Evolutionary conservation across 2,329 filamentous ascomycete genomes (phyloP).

Genomic region (Penicillium sp.): DNA sequence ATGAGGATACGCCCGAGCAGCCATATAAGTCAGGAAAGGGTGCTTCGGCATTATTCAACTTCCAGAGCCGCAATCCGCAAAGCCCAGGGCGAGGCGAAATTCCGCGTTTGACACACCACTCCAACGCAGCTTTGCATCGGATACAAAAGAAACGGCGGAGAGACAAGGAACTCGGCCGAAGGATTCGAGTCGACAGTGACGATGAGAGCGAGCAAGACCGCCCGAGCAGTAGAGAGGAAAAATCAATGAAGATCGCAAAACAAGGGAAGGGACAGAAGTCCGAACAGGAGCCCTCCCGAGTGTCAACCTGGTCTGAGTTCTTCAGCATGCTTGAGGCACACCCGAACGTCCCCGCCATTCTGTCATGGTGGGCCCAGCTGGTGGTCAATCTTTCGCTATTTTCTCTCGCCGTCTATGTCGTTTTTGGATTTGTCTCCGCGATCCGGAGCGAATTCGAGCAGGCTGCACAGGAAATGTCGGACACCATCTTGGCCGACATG

Average conservation of each 20-base stretch:
- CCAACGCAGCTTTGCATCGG: constrained; percentile 45
- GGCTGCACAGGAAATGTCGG: constrained; percentile 67
- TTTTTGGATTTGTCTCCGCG: constrained; percentile 67
- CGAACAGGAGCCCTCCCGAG: constrained; percentile 26
- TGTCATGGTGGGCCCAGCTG: constrained; percentile 67
- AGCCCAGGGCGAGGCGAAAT: constrained; percentile 66
- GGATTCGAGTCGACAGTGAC: constrained; percentile 42
- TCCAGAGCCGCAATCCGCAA: constrained; percentile 41
- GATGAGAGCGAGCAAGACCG: constrained; percentile 45
- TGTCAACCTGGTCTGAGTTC: constrained; percentile 49
- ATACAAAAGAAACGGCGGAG: constrained; percentile 53
- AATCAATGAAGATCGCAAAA: constrained; percentile 30
- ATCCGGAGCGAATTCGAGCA: constrained; percentile 73
- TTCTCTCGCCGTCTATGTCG: constrained; percentile 57
- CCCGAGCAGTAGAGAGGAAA: constrained; percentile 38
- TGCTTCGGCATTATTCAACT: constrained; percentile 40
- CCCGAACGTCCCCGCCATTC: constrained; percentile 63
- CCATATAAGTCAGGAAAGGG: constrained; percentile 35
- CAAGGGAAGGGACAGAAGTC: constrained; percentile 19
- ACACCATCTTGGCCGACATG: constrained; percentile 70
- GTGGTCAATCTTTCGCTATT: constrained; percentile 52
- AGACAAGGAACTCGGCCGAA: constrained; percentile 47
- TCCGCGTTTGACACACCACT: constrained; percentile 49
- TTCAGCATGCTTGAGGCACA: constrained; percentile 64
- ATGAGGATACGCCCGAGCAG: constrained; percentile 50